Base-by-base conservation (phyloP, 2,329 filamentous ascomycete genomes). In the Aureobasidium pullulans region DNA sequence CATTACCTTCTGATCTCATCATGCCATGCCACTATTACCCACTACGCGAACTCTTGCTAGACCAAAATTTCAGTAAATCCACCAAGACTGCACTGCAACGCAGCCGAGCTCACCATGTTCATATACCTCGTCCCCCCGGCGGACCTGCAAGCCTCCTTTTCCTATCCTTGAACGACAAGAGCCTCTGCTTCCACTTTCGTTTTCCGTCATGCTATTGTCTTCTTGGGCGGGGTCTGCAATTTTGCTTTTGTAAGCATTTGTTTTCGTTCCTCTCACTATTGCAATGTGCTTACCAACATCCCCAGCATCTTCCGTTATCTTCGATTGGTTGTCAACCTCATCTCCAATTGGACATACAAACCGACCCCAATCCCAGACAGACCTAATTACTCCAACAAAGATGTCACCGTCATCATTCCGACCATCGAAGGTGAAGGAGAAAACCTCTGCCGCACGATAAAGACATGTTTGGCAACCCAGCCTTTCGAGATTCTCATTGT, bases 331-430 rank as follows among this genome's bases (percentile, higher is more conserved):
- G 86, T 96, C 66, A 94, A 96, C 71, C 84, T 89, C 68, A 77
- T 89, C 67, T 90, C 89, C 67, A 92, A 95, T 72, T 94, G 90
- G 88, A 80, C 79, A 10, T 96, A 96, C 77, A 88, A 85, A 73
- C 91, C 92, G 29, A 89, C 91, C 63, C 88, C 88, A 43, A 87
- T 93, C 58, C 88, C 90, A 42, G 83, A 84, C 61, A 88, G 90
- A 63, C 90, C 93, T n/a, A 85, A 80, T 46, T 86, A 91, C 71
- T 90, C 85, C 31, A 82, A 85, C 36, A 77, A 89, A 66, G 90
- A 97, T 82, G 91, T 96, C 68, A 96, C 93, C 6, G 90, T 96
- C 64, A 89, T 97, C 67, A 89, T 96, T 62, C 93, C 93, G 7
- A 95, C 92, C 10, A 91, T 97, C 64, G 90, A 95, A 70, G 90